Conservation (phyloP, 192 early-diverging fungal species). For the Gaertneriomyces sp. region DNA sequence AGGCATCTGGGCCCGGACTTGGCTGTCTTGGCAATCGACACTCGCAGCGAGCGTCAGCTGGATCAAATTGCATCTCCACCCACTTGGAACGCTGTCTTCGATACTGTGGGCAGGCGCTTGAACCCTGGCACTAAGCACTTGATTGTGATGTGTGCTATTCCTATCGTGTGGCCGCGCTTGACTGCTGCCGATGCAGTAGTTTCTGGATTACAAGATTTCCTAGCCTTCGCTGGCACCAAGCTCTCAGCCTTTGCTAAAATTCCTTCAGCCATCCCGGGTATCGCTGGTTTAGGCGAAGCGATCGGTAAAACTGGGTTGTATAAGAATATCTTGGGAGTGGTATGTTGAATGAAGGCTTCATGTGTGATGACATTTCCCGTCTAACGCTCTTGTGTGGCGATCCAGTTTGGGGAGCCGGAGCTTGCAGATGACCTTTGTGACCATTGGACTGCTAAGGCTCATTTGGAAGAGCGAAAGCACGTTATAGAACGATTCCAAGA, state of each 20-base stretch:
- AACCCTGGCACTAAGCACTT: conserved; percentile 57
- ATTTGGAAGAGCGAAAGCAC: conserved; percentile 65
- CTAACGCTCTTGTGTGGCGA: neutral
- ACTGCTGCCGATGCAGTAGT: conserved; percentile 65
- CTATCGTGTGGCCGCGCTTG: conserved; percentile 73
- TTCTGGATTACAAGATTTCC: conserved; percentile 44
- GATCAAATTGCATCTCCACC: conserved; percentile 55
- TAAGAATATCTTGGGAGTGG: conserved; percentile 42
- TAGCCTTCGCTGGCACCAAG: conserved; percentile 13
- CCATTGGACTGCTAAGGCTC: conserved; percentile 58
- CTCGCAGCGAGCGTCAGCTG: conserved; percentile 67
- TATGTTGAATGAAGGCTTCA: neutral
- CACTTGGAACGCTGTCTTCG: conserved; percentile 61
- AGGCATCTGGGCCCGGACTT: conserved; percentile 65
- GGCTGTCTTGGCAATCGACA: conserved; percentile 65
- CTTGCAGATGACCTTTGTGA: conserved; percentile 84
- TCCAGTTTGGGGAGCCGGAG: conserved; percentile 74
- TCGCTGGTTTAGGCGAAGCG: conserved; percentile 22
- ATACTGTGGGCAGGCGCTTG: conserved; percentile 49
- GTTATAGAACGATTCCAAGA: conserved; percentile 65
- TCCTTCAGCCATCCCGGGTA: neutral
- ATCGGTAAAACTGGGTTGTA: conserved; percentile 28
- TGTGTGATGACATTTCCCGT: neutral
- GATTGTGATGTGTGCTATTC: conserved; percentile 67
- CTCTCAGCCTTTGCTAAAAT: conserved; percentile 2